A percentile compares a stretch with the other conserved stretches of the same genome.
phyloP scores from a whole-genome alignment of 176 grass and related monocot species.

The Avena eriantha region DNA sequence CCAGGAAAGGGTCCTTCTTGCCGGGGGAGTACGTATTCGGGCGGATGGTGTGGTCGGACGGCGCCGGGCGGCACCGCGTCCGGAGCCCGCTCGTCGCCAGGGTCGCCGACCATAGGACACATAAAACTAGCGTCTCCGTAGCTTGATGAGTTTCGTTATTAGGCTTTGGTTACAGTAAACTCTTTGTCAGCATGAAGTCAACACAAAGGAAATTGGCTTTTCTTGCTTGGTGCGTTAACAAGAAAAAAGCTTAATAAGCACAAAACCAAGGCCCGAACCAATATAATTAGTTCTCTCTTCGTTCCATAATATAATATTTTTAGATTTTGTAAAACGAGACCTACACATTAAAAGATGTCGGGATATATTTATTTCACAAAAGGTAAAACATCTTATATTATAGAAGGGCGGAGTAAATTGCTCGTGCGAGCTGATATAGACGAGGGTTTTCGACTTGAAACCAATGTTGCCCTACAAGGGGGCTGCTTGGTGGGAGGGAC shows the following conservation, averaged over 20 bases:
- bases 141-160: constrained; percentile 15
- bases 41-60: constrained; percentile 73
- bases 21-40: constrained; percentile 71
- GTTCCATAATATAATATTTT: no score
- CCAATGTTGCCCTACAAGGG: no score
- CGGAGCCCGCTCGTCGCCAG: constrained; percentile 74
- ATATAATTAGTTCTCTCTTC: no score
- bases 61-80: constrained; percentile 58
- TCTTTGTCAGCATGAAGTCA: not conserved
- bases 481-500: no score
- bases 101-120: constrained; percentile 26
- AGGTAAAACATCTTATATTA: no score
- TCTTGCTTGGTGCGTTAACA: not conserved
- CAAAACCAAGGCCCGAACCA: not conserved
- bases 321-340: no score
- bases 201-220: not conserved
- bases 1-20: constrained; percentile 40
- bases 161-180: not conserved
- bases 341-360: no score
- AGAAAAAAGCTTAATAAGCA: not conserved
- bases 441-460: no score
- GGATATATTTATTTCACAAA: no score
- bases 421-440: no score
- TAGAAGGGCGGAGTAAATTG: no score
- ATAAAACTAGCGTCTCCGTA: not conserved